A percentile compares a stretch with the other conserved stretches of the same genome.
Evolutionary conservation across 176 grass and related monocot genomes (phyloP).

Genomic region (Aegilops umbellulata): DNA sequence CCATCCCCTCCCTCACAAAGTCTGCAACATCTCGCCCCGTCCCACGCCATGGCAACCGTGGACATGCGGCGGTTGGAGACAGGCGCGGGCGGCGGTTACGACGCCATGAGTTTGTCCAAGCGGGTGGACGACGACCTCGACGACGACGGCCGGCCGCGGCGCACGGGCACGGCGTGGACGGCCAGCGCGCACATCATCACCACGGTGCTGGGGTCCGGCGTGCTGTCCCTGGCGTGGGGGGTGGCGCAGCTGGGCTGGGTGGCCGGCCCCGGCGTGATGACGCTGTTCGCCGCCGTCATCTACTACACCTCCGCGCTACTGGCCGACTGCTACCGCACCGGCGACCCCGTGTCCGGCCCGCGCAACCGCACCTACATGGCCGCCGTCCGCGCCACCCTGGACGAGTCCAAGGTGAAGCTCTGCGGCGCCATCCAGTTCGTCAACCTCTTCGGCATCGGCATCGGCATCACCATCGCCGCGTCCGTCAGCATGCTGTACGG

Average conservation of each 20-base stretch:
- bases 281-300: conserved; percentile 69
- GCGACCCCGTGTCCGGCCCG: conserved; percentile 46
- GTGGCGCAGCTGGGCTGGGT: conserved; percentile 86
- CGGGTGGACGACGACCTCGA: conserved; percentile 31
- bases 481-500: conserved; percentile 33
- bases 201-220: conserved; percentile 87
- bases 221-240: conserved; percentile 85
- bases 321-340: conserved; percentile 82
- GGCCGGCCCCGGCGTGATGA: conserved; percentile 62
- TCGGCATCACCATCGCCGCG: conserved; percentile 30
- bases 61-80: not conserved
- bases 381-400: conserved; percentile 64
- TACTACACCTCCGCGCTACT: conserved; percentile 79
- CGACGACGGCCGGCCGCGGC: conserved; percentile 54
- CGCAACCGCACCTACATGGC: conserved; percentile 84
- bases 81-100: not conserved
- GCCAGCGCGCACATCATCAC: conserved; percentile 94
- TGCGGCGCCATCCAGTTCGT: conserved; percentile 35
- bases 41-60: not conserved
- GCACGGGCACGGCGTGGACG: conserved; percentile 82
- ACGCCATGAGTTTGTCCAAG: not conserved
- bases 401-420: conserved; percentile 27
- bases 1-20: not conserved
- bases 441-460: conserved; percentile 28
- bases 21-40: not conserved